Evolutionary conservation across 2,329 filamentous ascomycete genomes (phyloP).

Genomic region (Aureobasidium sp.): DNA sequence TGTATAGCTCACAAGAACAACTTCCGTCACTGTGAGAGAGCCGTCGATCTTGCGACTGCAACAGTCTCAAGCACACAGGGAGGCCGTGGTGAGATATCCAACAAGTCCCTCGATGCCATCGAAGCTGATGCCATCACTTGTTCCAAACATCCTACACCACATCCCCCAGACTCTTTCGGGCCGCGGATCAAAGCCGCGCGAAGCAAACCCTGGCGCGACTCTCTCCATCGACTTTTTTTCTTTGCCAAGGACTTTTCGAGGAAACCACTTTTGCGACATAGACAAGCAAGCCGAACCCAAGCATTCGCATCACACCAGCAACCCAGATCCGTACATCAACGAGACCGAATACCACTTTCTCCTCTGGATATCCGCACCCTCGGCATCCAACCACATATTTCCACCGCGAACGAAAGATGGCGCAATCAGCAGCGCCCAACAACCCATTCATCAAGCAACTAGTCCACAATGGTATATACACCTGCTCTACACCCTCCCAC

Average conservation of each 20-base stretch:
- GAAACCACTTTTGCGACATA: neutral
- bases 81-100: too few species aligned
- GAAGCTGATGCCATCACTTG: neutral
- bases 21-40: too few species aligned
- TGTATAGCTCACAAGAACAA: too few species aligned
- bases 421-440: conserved; percentile 27
- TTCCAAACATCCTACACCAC: neutral
- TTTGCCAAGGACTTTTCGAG: neutral
- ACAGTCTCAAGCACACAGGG: too few species aligned
- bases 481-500: conserved; percentile 45
- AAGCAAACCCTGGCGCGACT: neutral
- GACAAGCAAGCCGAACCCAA: neutral
- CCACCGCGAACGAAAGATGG: too few species aligned
- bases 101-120: neutral
- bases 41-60: too few species aligned
- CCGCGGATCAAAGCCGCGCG: conserved; percentile 1
- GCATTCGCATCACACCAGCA: too few species aligned
- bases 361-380: neutral
- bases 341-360: neutral
- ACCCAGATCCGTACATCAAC: neutral
- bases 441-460: conserved; percentile 73
- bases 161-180: neutral
- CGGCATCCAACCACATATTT: too few species aligned
- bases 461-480: conserved; percentile 70
- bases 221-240: neutral